Conservation (phyloP, 2,329 filamentous ascomycete species). For the Aschersonia sp. region DNA sequence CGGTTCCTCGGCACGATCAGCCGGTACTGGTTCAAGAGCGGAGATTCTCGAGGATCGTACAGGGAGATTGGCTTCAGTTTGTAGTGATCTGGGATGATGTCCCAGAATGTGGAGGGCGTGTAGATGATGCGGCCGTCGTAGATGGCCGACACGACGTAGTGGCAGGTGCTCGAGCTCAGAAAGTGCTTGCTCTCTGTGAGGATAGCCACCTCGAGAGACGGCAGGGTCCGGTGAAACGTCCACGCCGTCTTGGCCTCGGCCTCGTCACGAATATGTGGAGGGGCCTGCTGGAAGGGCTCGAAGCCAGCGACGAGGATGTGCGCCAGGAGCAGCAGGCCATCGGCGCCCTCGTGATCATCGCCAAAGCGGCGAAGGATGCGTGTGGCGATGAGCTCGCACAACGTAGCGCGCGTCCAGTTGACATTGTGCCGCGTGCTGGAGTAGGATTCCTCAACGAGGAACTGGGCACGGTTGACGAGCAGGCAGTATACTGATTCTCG, state of each 20-base stretch:
- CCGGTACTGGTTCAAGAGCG: slow-evolving; percentile 71
- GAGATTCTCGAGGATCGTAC: slow-evolving; percentile 63
- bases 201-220: slow-evolving; percentile 71
- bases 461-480: slow-evolving; percentile 68
- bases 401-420: slow-evolving; percentile 58
- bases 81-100: slow-evolving; percentile 75
- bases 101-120: slow-evolving; percentile 66
- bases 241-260: slow-evolving; percentile 34
- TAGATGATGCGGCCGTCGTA: slow-evolving; percentile 71
- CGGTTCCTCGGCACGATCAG: slow-evolving; percentile 68
- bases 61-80: slow-evolving; percentile 71
- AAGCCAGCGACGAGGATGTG: slow-evolving; percentile 75
- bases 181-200: slow-evolving; percentile 70
- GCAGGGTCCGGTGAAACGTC: slow-evolving; percentile 45
- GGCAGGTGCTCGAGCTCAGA: slow-evolving; percentile 61
- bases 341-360: slow-evolving; percentile 57
- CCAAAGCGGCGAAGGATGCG: slow-evolving; percentile 66
- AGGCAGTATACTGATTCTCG: slow-evolving; percentile 55
- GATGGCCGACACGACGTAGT: slow-evolving; percentile 70
- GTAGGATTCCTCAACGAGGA: slow-evolving; percentile 62
- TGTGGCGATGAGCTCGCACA: slow-evolving; percentile 70
- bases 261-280: slow-evolving; percentile 46
- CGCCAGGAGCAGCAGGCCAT: slow-evolving; percentile 58
- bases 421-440: slow-evolving; percentile 70
- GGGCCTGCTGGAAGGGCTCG: slow-evolving; percentile 73